Evolutionary conservation across 345 rosid species (phyloP).

Genomic region (Euphorbia pulcherrima): DNA sequence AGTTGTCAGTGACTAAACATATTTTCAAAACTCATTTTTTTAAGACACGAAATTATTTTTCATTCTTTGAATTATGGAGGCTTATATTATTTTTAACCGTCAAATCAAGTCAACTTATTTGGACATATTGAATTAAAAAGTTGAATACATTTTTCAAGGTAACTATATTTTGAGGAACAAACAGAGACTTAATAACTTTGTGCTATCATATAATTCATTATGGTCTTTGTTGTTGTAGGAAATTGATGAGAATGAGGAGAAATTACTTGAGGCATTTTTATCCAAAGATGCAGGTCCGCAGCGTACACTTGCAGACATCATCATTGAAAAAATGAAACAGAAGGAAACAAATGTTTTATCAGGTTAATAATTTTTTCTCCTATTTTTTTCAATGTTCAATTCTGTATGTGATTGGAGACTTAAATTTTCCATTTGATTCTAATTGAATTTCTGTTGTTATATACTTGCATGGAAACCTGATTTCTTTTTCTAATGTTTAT

Average conservation of each 20-base stretch:
- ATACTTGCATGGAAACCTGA: not conserved
- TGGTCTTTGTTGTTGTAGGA: conserved; percentile 36
- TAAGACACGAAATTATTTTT: not conserved
- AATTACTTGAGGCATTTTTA: conserved; percentile 70
- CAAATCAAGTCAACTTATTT: too few species aligned
- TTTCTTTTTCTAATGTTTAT: not conserved
- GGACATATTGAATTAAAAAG: not conserved
- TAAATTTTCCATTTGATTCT: not conserved
- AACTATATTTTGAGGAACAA: not conserved
- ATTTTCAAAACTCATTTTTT: not conserved
- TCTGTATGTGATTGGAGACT: not conserved
- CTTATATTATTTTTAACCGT: too few species aligned
- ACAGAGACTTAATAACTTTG: not conserved
- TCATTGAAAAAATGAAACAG: conserved; percentile 60
- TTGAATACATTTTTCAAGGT: too few species aligned
- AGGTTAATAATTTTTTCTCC: conserved; percentile 37
- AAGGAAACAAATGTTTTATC: conserved; percentile 49
- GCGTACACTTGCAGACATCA: conserved; percentile 73
- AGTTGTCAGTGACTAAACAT: not conserved
- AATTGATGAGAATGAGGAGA: conserved; percentile 76
- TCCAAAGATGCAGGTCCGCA: conserved; percentile 63
- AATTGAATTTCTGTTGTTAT: not conserved
- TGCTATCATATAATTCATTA: not conserved
- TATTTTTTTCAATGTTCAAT: not conserved
- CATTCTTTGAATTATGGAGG: too few species aligned